phyloP scores from a whole-genome alignment of 305 asterid genomes.

The Solanum hybrid region DNA sequence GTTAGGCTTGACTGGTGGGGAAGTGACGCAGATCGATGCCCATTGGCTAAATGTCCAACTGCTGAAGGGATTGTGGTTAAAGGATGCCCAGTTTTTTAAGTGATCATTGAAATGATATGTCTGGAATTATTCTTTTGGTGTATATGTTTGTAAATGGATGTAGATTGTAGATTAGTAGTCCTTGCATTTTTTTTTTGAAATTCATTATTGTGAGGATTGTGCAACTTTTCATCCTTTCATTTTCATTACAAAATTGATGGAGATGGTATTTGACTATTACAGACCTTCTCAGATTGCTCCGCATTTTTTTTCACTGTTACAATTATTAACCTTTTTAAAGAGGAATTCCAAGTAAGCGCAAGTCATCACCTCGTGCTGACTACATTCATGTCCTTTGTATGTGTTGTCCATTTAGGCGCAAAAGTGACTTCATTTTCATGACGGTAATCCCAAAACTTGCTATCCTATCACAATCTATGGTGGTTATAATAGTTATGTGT shows the following conservation, averaged over 20 bases:
- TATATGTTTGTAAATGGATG: not conserved
- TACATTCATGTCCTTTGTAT: not conserved
- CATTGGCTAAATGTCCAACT: constrained; percentile 88
- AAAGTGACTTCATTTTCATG: not conserved
- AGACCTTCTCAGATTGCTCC: too few species aligned
- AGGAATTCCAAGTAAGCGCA: not conserved
- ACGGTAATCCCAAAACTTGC: too few species aligned
- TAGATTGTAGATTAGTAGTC: not conserved
- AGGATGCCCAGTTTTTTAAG: constrained; percentile 63
- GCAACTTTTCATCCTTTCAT: not conserved
- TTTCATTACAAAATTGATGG: not conserved
- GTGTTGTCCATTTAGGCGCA: too few species aligned
- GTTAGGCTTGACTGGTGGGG: constrained; percentile 91
- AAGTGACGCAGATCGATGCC: constrained; percentile 66
- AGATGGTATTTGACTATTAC: not conserved
- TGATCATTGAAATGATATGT: not conserved
- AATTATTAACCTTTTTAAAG: too few species aligned
- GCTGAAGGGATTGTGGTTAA: constrained; percentile 65
- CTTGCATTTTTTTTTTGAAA: not conserved
- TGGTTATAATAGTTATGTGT: not conserved
- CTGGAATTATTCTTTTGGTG: not conserved
- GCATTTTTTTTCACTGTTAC: too few species aligned
- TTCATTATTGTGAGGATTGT: not conserved
- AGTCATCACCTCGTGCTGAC: not conserved
- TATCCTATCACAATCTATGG: not conserved